Conservation (phyloP, 345 rosid genomes). For the Citrus sp. region DNA sequence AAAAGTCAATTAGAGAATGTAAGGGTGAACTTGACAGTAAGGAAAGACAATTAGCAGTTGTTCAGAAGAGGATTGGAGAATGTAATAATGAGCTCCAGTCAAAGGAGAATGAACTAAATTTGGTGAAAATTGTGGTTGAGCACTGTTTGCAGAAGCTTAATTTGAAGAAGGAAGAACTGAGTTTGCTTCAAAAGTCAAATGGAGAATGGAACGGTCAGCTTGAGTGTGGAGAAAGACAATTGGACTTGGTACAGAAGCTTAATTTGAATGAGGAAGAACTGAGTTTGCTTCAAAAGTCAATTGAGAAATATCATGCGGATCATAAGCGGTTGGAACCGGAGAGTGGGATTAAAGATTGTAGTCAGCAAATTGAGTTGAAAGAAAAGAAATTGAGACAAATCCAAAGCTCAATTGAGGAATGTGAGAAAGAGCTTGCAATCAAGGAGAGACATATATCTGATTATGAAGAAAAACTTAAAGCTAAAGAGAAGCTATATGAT, state of each 20-base stretch:
- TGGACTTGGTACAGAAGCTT: neutral
- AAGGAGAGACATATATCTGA: conserved; percentile 12
- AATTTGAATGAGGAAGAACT: neutral
- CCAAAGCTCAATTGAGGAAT: neutral
- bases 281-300: neutral
- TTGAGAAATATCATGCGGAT: neutral
- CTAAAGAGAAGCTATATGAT: conserved; percentile 10
- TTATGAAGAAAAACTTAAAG: conserved; percentile 1
- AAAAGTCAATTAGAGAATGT: neutral
- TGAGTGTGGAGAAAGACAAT: no score
- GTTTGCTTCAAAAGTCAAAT: neutral
- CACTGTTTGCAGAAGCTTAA: conserved; percentile 1
- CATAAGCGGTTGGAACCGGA: neutral
- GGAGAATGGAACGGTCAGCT: neutral
- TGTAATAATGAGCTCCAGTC: neutral
- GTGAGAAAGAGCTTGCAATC: neutral
- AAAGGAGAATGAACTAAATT: neutral
- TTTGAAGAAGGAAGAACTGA: conserved; percentile 4
- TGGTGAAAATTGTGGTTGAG: neutral
- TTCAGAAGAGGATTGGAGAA: neutral
- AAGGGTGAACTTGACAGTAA: neutral
- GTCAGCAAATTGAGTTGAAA: conserved; percentile 14
- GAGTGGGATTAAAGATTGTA: neutral
- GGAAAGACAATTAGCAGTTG: neutral
- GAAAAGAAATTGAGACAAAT: conserved; percentile 3